phyloP scores from a whole-genome alignment of 352 stramenopile genomes.

The Phytopythium ostracodes region DNA sequence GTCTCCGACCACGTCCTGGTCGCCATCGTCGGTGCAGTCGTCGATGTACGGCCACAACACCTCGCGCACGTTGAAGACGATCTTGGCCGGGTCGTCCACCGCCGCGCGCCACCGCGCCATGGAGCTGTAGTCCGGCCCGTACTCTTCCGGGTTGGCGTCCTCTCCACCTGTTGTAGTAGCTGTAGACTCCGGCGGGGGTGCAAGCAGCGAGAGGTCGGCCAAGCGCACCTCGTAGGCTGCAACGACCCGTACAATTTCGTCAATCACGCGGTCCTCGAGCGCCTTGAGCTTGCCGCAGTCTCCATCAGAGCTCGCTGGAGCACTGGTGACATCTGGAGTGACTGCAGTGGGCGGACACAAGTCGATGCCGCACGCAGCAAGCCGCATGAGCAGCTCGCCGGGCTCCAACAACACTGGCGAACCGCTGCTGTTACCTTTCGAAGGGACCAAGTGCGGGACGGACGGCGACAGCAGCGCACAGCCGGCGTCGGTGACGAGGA shows the following conservation, averaged over 20 bases:
- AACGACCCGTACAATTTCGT: conserved; percentile 64
- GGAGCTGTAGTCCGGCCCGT: conserved; percentile 7
- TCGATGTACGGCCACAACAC: conserved; percentile 77
- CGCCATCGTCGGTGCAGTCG: conserved; percentile 2
- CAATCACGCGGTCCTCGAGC: conserved; percentile 67
- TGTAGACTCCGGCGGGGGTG: neutral
- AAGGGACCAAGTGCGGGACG: conserved; percentile 35
- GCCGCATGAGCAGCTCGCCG: conserved; percentile 49
- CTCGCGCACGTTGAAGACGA: conserved; percentile 73
- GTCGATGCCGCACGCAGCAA: conserved; percentile 57
- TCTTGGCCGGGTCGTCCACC: conserved; percentile 14
- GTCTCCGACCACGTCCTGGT: conserved; percentile 10
- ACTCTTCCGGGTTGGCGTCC: conserved; percentile 19
- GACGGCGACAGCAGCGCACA: conserved; percentile 46
- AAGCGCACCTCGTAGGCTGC: conserved; percentile 56
- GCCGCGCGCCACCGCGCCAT: conserved; percentile 4
- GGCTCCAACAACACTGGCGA: conserved; percentile 12
- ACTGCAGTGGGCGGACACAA: conserved; percentile 38
- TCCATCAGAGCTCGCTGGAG: neutral
- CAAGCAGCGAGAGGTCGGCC: conserved; percentile 26
- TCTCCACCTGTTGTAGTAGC: conserved; percentile 1
- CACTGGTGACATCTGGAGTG: neutral
- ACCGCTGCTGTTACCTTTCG: neutral
- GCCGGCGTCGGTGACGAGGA: conserved; percentile 64
- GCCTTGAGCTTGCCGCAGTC: conserved; percentile 53